These are phyloP conservation scores for Volvox carteri DNA, from an alignment of 163 green algal species.

Conservation along the genomic window DNA sequence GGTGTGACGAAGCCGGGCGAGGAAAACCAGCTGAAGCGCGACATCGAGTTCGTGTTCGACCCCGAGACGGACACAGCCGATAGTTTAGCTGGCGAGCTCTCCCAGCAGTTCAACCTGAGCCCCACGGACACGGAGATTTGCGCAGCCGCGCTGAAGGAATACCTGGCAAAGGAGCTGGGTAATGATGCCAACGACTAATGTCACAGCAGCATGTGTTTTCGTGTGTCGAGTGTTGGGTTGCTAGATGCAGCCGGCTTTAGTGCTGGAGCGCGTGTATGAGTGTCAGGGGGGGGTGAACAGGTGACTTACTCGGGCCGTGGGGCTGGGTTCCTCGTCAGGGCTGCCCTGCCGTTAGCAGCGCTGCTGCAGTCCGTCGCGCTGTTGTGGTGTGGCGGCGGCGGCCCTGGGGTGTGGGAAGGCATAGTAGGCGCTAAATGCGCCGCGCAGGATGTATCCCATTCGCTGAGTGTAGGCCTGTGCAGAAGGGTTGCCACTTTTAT, in stretches of 20 bases:
- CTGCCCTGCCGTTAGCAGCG: conserved; percentile 4
- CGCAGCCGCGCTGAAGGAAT: conserved; percentile 89
- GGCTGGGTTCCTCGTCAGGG: neutral
- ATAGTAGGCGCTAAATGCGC: conserved; percentile 20
- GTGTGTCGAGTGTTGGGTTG: neutral
- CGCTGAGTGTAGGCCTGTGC: neutral
- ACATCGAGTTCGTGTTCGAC: conserved; percentile 95
- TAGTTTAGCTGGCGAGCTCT: conserved; percentile 90
- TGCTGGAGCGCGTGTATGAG: neutral
- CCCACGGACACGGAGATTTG: conserved; percentile 94
- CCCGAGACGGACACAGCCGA: conserved; percentile 92
- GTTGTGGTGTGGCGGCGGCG: conserved; percentile 15
- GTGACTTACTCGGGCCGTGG: neutral
- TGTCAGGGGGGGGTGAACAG: neutral
- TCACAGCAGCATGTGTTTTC: neutral
- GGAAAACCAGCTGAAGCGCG: conserved; percentile 78
- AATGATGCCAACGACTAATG: conserved; percentile 47
- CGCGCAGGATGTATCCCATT: conserved; percentile 20
- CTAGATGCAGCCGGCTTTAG: neutral
- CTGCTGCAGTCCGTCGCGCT: conserved; percentile 27
- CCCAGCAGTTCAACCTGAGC: conserved; percentile 88
- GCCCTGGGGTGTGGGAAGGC: neutral
- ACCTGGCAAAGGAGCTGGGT: conserved; percentile 81
- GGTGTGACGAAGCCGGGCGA: conserved; percentile 65
- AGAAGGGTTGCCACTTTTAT: neutral